phyloP scores from a whole-genome alignment of 805 yeast genomes.

The Schwanniomyces pseudopolymorphus region DNA sequence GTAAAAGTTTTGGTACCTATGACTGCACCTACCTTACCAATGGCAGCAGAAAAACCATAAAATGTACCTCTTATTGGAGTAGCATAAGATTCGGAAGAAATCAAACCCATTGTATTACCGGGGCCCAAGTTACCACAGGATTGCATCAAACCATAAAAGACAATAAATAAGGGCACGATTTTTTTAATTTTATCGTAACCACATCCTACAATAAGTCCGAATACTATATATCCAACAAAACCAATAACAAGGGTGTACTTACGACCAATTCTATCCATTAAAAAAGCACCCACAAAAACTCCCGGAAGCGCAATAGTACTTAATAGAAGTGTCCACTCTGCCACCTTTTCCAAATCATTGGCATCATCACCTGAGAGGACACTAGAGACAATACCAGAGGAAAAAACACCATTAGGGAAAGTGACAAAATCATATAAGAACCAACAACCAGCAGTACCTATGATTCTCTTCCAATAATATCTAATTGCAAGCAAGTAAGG shows the following conservation, averaged over 20 bases:
- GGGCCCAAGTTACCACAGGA: constrained; percentile 76
- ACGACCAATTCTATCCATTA: constrained; percentile 67
- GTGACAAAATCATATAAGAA: constrained; percentile 79
- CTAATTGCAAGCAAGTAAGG: constrained; percentile 57
- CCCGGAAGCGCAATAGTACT: constrained; percentile 73
- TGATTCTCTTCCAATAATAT: constrained; percentile 64
- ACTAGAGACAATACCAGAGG: constrained; percentile 56
- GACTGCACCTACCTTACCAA: constrained; percentile 85
- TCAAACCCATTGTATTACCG: constrained; percentile 71
- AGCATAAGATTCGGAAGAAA: constrained; percentile 65
- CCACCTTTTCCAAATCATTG: constrained; percentile 52
- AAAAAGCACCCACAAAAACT: constrained; percentile 63
- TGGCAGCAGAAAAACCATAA: constrained; percentile 75
- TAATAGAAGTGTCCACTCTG: constrained; percentile 72
- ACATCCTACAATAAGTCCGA: constrained; percentile 71
- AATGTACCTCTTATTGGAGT: constrained; percentile 76
- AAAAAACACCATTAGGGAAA: constrained; percentile 75
- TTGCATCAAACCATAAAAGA: constrained; percentile 73
- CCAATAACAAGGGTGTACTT: constrained; percentile 72
- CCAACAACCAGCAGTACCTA: constrained; percentile 78
- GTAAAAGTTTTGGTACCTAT: constrained; percentile 73
- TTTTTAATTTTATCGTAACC: constrained; percentile 55
- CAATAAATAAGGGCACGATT: constrained; percentile 62
- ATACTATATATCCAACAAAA: constrained; percentile 65
- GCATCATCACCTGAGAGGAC: constrained; percentile 35